These are phyloP conservation scores for Irpex lacteus DNA, from an alignment of 1,284 basidiomycete species.

Conservation along the genomic window DNA sequence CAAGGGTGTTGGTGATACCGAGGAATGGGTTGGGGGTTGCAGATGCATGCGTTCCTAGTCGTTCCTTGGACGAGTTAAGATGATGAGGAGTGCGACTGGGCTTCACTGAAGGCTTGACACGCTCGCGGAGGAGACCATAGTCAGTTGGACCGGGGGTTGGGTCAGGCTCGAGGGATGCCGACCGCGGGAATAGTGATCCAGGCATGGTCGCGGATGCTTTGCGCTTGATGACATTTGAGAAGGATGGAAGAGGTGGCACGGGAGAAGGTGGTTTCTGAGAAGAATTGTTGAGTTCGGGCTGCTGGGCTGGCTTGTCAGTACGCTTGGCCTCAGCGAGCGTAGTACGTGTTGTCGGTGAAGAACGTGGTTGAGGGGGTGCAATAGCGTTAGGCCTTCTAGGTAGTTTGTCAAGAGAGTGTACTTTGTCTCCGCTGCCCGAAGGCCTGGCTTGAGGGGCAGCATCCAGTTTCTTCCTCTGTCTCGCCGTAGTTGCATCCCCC, in stretches of 20 bases:
- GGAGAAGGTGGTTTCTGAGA: neutral
- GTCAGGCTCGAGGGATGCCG: constrained; percentile 59
- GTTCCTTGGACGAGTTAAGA: neutral
- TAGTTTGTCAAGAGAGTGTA: neutral
- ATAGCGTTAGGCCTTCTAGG: neutral
- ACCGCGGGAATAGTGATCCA: constrained; percentile 72
- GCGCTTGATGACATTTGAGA: neutral
- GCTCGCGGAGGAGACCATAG: neutral
- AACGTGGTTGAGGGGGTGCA: neutral
- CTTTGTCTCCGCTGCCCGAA: neutral
- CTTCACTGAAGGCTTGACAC: neutral
- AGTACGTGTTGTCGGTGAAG: neutral
- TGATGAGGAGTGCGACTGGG: neutral
- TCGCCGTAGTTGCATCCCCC: constrained; percentile 17
- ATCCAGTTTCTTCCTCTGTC: constrained; percentile 10
- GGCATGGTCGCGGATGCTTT: constrained; percentile 62
- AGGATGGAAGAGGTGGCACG: constrained; percentile 20
- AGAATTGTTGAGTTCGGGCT: neutral
- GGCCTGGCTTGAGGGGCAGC: neutral
- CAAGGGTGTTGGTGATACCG: neutral
- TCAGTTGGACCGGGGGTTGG: constrained; percentile 25
- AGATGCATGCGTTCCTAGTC: neutral
- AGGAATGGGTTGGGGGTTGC: constrained; percentile 10
- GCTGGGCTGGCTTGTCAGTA: neutral
- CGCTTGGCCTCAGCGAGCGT: neutral